Conservation (phyloP, 768 basidiomycete genomes). For the Sistotremastrum niveocremeum region DNA sequence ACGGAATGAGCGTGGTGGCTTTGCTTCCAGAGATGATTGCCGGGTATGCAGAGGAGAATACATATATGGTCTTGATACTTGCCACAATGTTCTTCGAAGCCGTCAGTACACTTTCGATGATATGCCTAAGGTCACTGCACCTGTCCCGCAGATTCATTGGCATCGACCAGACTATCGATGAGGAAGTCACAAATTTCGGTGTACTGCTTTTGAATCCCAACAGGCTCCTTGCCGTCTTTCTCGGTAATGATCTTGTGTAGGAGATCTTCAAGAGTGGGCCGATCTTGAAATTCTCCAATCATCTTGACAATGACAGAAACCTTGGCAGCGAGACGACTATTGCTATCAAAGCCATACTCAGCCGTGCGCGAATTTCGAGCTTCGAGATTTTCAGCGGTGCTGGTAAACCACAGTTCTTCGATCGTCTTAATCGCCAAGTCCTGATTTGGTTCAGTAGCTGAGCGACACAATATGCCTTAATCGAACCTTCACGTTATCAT, state of each 20-base stretch:
- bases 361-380: conserved; percentile 16
- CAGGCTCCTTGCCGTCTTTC: conserved; percentile 44
- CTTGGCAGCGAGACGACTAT: conserved; percentile 42
- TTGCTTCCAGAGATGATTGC: conserved; percentile 70
- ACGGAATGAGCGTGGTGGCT: conserved; percentile 78
- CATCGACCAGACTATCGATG: conserved; percentile 84
- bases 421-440: conserved; percentile 83
- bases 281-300: conserved; percentile 73
- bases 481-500: conserved; percentile 71
- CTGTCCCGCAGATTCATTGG: conserved; percentile 63
- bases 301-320: conserved; percentile 75
- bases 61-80: conserved; percentile 73
- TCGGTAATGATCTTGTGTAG: conserved; percentile 70
- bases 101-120: not conserved
- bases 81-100: conserved; percentile 56
- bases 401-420: conserved; percentile 83
- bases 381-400: conserved; percentile 22
- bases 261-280: conserved; percentile 72
- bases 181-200: conserved; percentile 71
- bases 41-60: conserved; percentile 74
- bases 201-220: conserved; percentile 51
- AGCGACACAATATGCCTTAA: not conserved
- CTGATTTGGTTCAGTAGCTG: conserved; percentile 11
- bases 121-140: conserved; percentile 27
- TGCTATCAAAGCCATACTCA: conserved; percentile 29